Evolutionary conservation across 2,329 filamentous ascomycete genomes (phyloP).

Genomic region (Alternaria sp.): DNA sequence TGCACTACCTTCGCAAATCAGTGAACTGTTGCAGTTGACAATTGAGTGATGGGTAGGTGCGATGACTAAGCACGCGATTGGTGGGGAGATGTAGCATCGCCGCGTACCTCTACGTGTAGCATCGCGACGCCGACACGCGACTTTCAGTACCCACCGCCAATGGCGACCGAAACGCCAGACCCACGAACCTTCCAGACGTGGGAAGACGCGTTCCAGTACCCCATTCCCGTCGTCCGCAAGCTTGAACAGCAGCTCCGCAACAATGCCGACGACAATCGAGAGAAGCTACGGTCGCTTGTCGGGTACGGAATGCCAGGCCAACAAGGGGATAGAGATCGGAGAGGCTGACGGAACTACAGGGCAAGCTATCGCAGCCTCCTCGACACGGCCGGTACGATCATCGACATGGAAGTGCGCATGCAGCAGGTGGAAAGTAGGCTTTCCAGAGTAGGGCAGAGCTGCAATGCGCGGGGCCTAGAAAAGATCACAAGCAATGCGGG

Average conservation of each 20-base stretch:
- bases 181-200: constrained; percentile 63
- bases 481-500: constrained; percentile 66
- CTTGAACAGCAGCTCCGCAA: constrained; percentile 69
- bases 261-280: constrained; percentile 67
- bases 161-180: constrained; percentile 64
- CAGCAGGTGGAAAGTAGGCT: constrained; percentile 74
- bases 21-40: neutral
- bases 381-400: constrained; percentile 91
- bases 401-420: constrained; percentile 84
- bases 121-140: constrained; percentile 2
- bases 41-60: neutral
- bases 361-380: constrained; percentile 85
- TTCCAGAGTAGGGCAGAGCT: constrained; percentile 74
- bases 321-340: neutral
- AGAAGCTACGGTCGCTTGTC: constrained; percentile 70
- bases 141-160: constrained; percentile 29
- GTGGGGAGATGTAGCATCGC: constrained; percentile 15
- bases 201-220: constrained; percentile 72
- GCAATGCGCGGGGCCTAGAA: constrained; percentile 74
- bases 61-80: constrained; percentile 19
- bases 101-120: neutral
- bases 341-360: constrained; percentile 45
- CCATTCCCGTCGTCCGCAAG: constrained; percentile 66
- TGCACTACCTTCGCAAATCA: neutral
- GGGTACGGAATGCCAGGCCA: constrained; percentile 55